Conservation (phyloP, 2,329 filamentous ascomycete genomes). For the Fusarium robinianum region DNA sequence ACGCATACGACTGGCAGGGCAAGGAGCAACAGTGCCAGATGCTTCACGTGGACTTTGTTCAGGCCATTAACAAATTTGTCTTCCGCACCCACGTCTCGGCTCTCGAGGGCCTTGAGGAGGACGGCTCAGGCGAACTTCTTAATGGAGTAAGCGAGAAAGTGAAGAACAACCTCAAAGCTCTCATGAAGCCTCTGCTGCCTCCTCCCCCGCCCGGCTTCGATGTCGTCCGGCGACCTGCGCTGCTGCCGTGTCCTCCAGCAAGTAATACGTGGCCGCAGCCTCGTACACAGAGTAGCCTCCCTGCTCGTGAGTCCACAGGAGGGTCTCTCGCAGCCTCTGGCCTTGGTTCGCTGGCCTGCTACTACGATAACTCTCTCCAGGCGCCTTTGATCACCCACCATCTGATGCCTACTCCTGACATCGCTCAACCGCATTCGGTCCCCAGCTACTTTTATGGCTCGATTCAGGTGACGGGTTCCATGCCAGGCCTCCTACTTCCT, state of each 20-base stretch:
- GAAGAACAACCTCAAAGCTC: constrained; percentile 79
- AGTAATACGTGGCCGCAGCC: constrained; percentile 85
- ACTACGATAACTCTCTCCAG: constrained; percentile 73
- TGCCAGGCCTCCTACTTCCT: constrained; percentile 78
- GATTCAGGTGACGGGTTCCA: constrained; percentile 72
- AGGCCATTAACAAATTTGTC: constrained; percentile 96
- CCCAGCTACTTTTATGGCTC: constrained; percentile 80
- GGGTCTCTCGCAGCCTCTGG: constrained; percentile 87
- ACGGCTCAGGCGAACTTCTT: constrained; percentile 90
- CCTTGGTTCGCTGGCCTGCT: constrained; percentile 74
- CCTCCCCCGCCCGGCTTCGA: constrained; percentile 88
- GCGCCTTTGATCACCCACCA: constrained; percentile 76
- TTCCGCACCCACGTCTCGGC: constrained; percentile 87
- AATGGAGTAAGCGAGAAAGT: constrained; percentile 91
- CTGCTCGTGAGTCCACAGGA: constrained; percentile 82
- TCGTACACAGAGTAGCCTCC: constrained; percentile 65
- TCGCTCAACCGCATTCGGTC: constrained; percentile 72
- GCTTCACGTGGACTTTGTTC: constrained; percentile 93
- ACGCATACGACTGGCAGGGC: constrained; percentile 92
- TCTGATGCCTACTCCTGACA: constrained; percentile 78
- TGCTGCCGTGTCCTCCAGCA: constrained; percentile 83
- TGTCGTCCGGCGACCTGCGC: constrained; percentile 80
- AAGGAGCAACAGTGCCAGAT: constrained; percentile 97
- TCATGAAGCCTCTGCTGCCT: constrained; percentile 87
- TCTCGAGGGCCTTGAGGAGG: constrained; percentile 94